Percentiles rank a stretch among this genome's conserved stretches.
These are phyloP conservation scores for Phyllosticta ampelicida DNA, from an alignment of 2,329 filamentous ascomycete genomes.

Conservation along the genomic window DNA sequence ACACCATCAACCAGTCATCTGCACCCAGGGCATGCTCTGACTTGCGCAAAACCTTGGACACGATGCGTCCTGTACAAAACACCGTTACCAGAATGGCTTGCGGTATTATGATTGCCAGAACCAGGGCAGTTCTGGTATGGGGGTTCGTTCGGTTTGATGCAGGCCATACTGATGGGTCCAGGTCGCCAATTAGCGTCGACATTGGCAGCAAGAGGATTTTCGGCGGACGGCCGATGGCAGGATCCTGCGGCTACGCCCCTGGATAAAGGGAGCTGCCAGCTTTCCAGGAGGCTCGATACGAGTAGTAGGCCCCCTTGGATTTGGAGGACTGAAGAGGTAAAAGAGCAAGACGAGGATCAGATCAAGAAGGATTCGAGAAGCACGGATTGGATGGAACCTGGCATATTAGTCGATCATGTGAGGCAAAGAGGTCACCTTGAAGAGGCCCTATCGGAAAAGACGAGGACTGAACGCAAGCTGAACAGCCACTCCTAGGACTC, in stretches of 20 bases:
- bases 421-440: neutral
- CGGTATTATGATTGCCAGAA: slow-evolving; percentile 18
- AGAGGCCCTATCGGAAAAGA: neutral
- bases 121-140: slow-evolving; percentile 15
- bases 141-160: slow-evolving; percentile 22
- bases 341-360: neutral
- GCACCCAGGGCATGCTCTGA: slow-evolving; percentile 17
- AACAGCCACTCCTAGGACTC: neutral
- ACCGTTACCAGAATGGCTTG: slow-evolving; percentile 13
- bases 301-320: neutral
- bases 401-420: neutral
- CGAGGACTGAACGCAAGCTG: neutral
- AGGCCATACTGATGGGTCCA: slow-evolving; percentile 14
- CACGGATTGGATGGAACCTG: neutral
- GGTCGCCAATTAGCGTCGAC: slow-evolving; percentile 4
- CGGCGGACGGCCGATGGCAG: neutral
- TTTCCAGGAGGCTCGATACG: neutral
- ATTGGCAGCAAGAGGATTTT: neutral
- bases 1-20: slow-evolving; percentile 21
- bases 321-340: neutral
- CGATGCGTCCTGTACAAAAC: slow-evolving; percentile 10
- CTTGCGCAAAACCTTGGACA: slow-evolving; percentile 17
- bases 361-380: neutral
- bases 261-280: neutral
- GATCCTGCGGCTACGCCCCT: neutral